Conservation (phyloP, 345 rosid genomes). For the Aurinia saxatilis region DNA sequence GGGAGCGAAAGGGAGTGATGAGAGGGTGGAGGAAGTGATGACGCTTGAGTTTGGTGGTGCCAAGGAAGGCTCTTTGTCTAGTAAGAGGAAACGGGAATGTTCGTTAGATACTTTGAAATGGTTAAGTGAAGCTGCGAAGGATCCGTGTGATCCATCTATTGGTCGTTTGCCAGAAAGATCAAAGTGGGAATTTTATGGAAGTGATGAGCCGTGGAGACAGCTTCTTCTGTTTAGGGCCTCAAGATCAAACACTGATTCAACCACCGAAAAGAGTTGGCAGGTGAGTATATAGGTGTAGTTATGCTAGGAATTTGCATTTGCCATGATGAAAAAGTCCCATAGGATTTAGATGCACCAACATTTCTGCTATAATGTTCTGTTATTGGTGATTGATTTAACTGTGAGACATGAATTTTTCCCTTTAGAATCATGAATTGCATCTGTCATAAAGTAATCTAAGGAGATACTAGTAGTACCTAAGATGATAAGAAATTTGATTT, state of each 20-base stretch:
- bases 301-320: neutral
- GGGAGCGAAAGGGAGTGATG: neutral
- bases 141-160: constrained; percentile 49
- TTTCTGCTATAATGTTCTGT: neutral
- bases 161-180: constrained; percentile 56
- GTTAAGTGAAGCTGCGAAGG: constrained; percentile 51
- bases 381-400: neutral
- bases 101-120: constrained; percentile 43
- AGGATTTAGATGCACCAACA: neutral
- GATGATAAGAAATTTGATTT: neutral
- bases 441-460: neutral
- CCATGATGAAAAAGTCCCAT: neutral
- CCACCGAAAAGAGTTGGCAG: constrained; percentile 42
- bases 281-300: constrained; percentile 29
- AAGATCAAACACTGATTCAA: constrained; percentile 29
- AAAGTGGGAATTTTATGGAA: constrained; percentile 57
- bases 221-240: constrained; percentile 55
- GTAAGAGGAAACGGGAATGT: constrained; percentile 53
- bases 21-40: neutral
- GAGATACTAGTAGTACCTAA: neutral
- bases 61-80: neutral
- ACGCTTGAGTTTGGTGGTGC: neutral
- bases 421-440: neutral
- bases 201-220: constrained; percentile 68
- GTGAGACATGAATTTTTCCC: neutral